Evolutionary conservation across 202 grass and related monocot species (phyloP), one percentile per base, ranked within the genome.

Genomic region (Sporobolus alterniflorus): DNA sequence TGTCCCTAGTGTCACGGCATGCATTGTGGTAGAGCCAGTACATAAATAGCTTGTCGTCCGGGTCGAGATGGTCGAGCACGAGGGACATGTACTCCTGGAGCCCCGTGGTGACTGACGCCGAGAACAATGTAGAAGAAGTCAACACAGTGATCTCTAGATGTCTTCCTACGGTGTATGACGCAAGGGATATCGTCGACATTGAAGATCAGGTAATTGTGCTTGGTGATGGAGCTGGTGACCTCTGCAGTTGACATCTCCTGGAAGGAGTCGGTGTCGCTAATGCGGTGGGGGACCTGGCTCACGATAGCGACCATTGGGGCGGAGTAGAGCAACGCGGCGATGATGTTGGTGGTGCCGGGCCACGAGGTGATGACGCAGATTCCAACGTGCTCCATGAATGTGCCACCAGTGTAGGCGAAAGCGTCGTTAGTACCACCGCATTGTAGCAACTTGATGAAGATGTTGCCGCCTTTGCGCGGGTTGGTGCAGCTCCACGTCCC

Each of bases 231-330:
- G 79, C 93, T 89, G 25, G 92, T 96, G 66, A 94, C 96, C 91
- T 99, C 96, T 3, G 96, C 96, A 30, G 96, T 99, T 1, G 96
- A 93, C 54, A 93, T 99, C 80, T 99, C 96, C 57, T 99, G 96
- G 81, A 99, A 99, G 51, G 96, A 91, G 51, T 99, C 93, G 5
- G 96, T 99, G 15, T 93, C 96, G 20, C 96, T 96, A 93, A 99
- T 96, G 80, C 96, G 91, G 49, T 89, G 91, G 16, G 96, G 93
- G 21, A 99, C 96, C 93, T 99, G 96, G 1, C 96, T 91, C 41
- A 91, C 96, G 75, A 99, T 94, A 62, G 96, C 91, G 55, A 99
- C 91, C 52, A 99, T 80, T 4, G 96, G 96, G 17, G 96, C 86
- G 31, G 96, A 99, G 74, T 99, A 93, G 32, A 99, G 96, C 26